A percentile compares a stretch with the other conserved stretches of the same genome.
Evolutionary conservation across 2,329 filamentous ascomycete genomes (phyloP).

Genomic region (Talaromyces piceae): DNA sequence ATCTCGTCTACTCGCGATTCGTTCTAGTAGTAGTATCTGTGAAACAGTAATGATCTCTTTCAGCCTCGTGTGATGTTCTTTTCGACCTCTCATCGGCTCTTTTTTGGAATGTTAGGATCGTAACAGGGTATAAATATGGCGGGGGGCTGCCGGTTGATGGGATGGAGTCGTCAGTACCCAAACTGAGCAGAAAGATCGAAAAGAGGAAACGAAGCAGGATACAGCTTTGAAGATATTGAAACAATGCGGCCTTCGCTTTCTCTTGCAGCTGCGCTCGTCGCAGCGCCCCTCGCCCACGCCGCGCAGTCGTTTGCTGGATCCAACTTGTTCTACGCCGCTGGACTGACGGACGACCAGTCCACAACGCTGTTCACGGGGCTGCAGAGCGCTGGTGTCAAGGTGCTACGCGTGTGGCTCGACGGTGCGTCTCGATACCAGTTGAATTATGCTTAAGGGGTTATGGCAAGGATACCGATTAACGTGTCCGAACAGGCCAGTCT

Average conservation of each 20-base stretch:
- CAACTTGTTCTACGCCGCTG: slow-evolving; percentile 23
- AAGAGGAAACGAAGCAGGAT: too few relatives aligned
- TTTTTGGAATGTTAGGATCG: too few relatives aligned
- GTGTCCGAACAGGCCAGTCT: background rate
- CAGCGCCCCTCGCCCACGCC: background rate
- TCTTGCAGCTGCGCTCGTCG: background rate
- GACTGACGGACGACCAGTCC: slow-evolving; percentile 15
- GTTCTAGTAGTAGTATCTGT: too few relatives aligned
- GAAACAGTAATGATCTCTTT: too few relatives aligned
- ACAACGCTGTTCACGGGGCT: slow-evolving; percentile 15
- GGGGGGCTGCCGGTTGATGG: background rate
- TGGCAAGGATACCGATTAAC: background rate
- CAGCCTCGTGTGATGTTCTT: too few relatives aligned
- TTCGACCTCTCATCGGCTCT: too few relatives aligned
- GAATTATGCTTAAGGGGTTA: background rate
- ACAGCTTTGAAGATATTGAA: too few relatives aligned
- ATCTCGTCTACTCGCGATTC: too few relatives aligned
- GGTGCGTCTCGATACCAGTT: slow-evolving; percentile 3
- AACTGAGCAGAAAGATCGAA: too few relatives aligned
- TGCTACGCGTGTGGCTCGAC: slow-evolving; percentile 17
- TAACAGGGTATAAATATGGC: background rate
- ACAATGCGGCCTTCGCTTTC: background rate
- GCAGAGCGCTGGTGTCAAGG: slow-evolving; percentile 14
- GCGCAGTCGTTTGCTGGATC: slow-evolving; percentile 17
- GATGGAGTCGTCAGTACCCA: too few relatives aligned